Base-by-base conservation (phyloP, 257 asterid species). In the Fraxinus pennsylvanica region DNA sequence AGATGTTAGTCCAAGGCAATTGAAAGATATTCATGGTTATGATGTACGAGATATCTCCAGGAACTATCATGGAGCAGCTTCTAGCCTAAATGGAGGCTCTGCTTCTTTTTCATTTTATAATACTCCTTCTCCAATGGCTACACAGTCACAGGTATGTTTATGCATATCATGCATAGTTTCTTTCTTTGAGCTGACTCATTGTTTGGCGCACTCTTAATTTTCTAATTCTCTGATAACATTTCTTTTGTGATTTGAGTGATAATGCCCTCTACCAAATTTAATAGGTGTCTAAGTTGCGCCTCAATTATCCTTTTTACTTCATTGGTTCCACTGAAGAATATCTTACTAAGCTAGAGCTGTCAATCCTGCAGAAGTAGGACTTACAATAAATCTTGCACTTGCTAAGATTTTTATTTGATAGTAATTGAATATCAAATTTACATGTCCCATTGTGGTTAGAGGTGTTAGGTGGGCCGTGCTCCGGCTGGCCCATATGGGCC, bases 41-140 rank as follows among this genome's bases (percentile, higher is more conserved):
- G 85, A 74, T 82, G 88, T 71, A 72, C 89, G 96, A 63, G 99
- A 95, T 85, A 72, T 85, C 78, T 88, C 97, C 84, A 93, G 91
- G 73, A 85, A 91, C 75, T 80, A 79, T 83, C 91, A 88, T 21
- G 91, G 90, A 79, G 63, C 86, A 75, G 86, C 86, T 83, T 81
- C 89, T 76, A 84, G 13, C 79, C 36, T 83, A 39, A 86, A 87
- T 87, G 89, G 92, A 76, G 89, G 80, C 79, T 74, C 91, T 54
- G 80, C 91, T 80, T 72, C 84, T 78, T 74, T 87, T 76, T 88
- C 96, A 68, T 92, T 89, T 83, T 93, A 90, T 79, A 89, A 72
- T 82, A 96, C 99, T 68, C 99, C 99, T 43, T 43, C 50, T 43
- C 98, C 98, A 41, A 85, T 93, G 89, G 87, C 91, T 68, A 14